These are phyloP conservation scores for Vaccinium myrtillus DNA, from an alignment of 148 eudicot genomes.

Conservation along the genomic window DNA sequence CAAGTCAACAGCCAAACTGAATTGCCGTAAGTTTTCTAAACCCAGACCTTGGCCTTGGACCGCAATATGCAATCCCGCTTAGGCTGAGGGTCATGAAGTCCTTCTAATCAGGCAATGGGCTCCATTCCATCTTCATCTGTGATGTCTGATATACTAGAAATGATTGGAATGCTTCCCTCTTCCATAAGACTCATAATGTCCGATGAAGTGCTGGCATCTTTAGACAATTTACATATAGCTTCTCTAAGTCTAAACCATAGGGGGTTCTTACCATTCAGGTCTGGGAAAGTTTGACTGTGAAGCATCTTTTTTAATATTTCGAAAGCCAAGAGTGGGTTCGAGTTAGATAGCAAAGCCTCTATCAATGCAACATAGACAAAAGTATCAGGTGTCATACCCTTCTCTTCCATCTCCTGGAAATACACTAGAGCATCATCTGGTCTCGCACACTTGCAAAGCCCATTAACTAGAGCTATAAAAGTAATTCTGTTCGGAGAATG, in stretches of 20 bases:
- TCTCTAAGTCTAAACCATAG: slow-evolving; percentile 40
- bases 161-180: slow-evolving; percentile 38
- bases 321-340: slow-evolving; percentile 46
- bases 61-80: not conserved
- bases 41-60: not conserved
- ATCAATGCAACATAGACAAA: slow-evolving; percentile 19
- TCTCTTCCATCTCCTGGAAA: slow-evolving; percentile 66
- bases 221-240: slow-evolving; percentile 44
- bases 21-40: not conserved
- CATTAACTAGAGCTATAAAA: slow-evolving; percentile 52
- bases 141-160: slow-evolving; percentile 9
- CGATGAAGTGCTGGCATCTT: slow-evolving; percentile 42
- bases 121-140: not conserved
- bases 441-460: slow-evolving; percentile 73
- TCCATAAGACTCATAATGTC: slow-evolving; percentile 35
- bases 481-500: slow-evolving; percentile 21
- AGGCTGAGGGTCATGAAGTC: not conserved
- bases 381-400: slow-evolving; percentile 34
- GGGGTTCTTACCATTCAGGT: slow-evolving; percentile 43
- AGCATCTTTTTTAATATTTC: slow-evolving; percentile 54
- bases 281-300: slow-evolving; percentile 35
- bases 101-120: slow-evolving; percentile 1
- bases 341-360: slow-evolving; percentile 49
- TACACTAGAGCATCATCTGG: slow-evolving; percentile 53
- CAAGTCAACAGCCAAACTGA: not conserved